Conservation (phyloP, 2,329 filamentous ascomycete genomes). For the Dactylellina sp. region DNA sequence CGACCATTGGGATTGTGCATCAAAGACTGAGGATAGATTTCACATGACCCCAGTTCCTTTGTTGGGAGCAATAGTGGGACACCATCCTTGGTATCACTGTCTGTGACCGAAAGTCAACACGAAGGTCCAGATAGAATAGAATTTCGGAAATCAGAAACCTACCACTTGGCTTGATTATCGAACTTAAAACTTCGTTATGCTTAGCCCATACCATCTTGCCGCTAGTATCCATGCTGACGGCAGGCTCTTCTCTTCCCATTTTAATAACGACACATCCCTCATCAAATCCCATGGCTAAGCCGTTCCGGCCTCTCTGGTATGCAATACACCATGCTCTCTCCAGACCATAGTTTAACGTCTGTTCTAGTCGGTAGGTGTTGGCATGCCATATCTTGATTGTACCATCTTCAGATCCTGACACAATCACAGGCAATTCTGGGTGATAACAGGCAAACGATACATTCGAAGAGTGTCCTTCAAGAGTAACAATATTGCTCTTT, state of each 20-base stretch:
- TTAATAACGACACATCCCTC: constrained; percentile 98
- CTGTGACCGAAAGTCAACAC: constrained; percentile 64
- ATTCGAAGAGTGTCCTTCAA: constrained; percentile 97
- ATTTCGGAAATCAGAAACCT: constrained; percentile 60
- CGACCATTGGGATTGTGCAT: constrained; percentile 95
- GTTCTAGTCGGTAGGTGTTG: constrained; percentile 95
- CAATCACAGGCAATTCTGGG: constrained; percentile 94
- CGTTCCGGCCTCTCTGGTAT: constrained; percentile 93
- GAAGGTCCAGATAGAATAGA: constrained; percentile 3
- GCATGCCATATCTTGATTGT: constrained; percentile 99
- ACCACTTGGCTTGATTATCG: constrained; percentile 90
- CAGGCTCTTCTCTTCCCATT: constrained; percentile 95
- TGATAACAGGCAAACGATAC: constrained; percentile 99
- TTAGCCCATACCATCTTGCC: constrained; percentile 97
- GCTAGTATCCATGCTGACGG: constrained; percentile 95
- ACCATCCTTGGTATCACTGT: constrained; percentile 86
- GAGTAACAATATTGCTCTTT: constrained; percentile 93
- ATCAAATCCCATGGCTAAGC: constrained; percentile 94
- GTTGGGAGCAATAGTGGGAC: constrained; percentile 85
- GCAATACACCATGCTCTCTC: constrained; percentile 98
- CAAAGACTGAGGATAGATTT: constrained; percentile 94
- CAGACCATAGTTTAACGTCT: constrained; percentile 93
- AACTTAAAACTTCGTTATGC: constrained; percentile 93
- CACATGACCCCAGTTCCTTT: constrained; percentile 95
- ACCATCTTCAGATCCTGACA: constrained; percentile 96